These are phyloP conservation scores for Suillus alpinus DNA, from an alignment of 768 basidiomycete species.

Conservation along the genomic window DNA sequence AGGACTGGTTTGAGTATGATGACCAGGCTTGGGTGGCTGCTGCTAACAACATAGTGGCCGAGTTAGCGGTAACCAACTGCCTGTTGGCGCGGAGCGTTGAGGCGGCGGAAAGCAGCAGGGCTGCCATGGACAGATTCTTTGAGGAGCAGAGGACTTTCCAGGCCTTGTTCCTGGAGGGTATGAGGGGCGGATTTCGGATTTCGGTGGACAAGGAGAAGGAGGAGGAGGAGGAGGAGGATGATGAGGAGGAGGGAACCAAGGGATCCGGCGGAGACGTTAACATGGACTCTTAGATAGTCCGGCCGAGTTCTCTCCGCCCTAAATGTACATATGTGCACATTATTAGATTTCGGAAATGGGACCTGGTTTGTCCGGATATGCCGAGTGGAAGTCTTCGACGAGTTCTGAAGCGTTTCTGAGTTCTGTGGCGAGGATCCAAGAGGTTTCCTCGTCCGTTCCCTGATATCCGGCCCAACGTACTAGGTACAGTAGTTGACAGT, in stretches of 20 bases:
- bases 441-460: no score
- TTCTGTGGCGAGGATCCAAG: constrained; percentile 12
- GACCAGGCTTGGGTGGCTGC: no score
- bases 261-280: background rate
- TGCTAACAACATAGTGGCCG: no score
- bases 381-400: background rate
- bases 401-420: background rate
- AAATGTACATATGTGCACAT: background rate
- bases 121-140: no score
- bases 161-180: no score
- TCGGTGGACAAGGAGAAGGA: background rate
- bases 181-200: no score
- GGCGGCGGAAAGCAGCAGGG: background rate
- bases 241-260: background rate
- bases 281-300: background rate
- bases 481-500: no score
- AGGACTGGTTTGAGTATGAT: no score
- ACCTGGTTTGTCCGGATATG: constrained; percentile 1
- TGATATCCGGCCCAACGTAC: no score
- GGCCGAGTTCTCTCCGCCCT: background rate
- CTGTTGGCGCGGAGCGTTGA: background rate
- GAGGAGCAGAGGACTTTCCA: no score
- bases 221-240: background rate
- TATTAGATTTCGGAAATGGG: background rate
- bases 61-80: no score